A percentile compares a stretch with the other conserved stretches of the same genome.
phyloP scores from a whole-genome alignment of 2,329 filamentous ascomycete species.

The Penicillium nordicum region DNA sequence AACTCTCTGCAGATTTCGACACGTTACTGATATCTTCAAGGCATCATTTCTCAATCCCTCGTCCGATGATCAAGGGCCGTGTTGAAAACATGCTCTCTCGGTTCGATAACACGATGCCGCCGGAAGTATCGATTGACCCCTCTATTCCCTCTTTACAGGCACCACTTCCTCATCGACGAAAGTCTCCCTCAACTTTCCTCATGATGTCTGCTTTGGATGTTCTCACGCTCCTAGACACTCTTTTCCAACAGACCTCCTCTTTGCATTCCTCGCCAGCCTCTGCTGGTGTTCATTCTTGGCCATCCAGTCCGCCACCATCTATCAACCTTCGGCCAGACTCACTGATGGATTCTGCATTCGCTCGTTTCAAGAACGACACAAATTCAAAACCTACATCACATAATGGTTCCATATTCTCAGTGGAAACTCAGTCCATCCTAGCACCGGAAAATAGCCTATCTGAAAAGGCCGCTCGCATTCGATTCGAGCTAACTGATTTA shows the following conservation, averaged over 20 bases:
- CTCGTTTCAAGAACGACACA: conserved; percentile 30
- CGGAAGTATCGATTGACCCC: conserved; percentile 1
- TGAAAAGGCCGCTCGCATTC: conserved; percentile 39
- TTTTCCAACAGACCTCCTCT: conserved; percentile 60
- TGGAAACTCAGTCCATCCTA: conserved; percentile 30
- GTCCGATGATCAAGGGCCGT: conserved; percentile 33
- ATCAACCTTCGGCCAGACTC: conserved; percentile 22
- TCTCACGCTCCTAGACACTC: conserved; percentile 72
- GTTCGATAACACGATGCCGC: conserved; percentile 17
- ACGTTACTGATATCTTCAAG: conserved; percentile 20
- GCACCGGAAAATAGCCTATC: conserved; percentile 24
- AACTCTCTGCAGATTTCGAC: conserved; percentile 26
- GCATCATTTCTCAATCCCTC: conserved; percentile 36
- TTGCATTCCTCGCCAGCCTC: conserved; percentile 29
- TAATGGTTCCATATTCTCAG: conserved; percentile 29
- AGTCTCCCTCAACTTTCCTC: conserved; percentile 58
- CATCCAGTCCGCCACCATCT: conserved; percentile 15
- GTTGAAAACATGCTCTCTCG: conserved; percentile 40
- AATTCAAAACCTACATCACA: conserved; percentile 24
- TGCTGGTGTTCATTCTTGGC: conserved; percentile 25
- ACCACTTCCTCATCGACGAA: conserved; percentile 51
- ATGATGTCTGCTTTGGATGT: conserved; percentile 77
- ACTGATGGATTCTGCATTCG: conserved; percentile 31
- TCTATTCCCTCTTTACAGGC: not conserved
- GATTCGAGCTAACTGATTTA: conserved; percentile 41